Conservation (phyloP, 306 rosid species). For the Corylus avellana region DNA sequence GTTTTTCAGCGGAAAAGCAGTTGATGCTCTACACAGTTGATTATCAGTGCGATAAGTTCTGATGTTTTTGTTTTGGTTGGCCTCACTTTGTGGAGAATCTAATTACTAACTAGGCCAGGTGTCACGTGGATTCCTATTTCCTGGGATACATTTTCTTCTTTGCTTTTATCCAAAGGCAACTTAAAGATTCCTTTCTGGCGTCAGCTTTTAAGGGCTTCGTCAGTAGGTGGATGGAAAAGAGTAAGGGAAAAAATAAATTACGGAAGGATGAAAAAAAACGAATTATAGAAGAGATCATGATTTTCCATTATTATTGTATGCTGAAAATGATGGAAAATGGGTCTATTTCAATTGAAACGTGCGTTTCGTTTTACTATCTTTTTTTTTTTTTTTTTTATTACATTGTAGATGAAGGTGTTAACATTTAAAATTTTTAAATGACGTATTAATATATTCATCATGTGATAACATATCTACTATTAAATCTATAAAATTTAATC, state of each 20-base stretch:
- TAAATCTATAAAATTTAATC: too few relatives aligned
- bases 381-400: too few relatives aligned
- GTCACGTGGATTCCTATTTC: background rate
- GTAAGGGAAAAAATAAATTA: background rate
- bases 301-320: background rate
- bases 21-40: background rate
- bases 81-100: background rate
- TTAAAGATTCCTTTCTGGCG: background rate
- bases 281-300: background rate
- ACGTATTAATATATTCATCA: too few relatives aligned
- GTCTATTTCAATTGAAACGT: too few relatives aligned
- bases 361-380: too few relatives aligned
- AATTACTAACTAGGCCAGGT: background rate
- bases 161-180: background rate
- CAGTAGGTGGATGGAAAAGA: background rate
- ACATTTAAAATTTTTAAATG: too few relatives aligned
- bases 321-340: too few relatives aligned
- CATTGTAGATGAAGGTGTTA: too few relatives aligned
- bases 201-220: background rate
- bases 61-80: background rate
- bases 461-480: too few relatives aligned
- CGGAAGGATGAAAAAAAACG: background rate
- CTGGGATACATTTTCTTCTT: background rate
- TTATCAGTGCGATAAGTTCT: background rate
- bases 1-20: background rate